Base-by-base conservation (phyloP, 2,329 filamentous ascomycete genomes). In the Penicillium sp. region DNA sequence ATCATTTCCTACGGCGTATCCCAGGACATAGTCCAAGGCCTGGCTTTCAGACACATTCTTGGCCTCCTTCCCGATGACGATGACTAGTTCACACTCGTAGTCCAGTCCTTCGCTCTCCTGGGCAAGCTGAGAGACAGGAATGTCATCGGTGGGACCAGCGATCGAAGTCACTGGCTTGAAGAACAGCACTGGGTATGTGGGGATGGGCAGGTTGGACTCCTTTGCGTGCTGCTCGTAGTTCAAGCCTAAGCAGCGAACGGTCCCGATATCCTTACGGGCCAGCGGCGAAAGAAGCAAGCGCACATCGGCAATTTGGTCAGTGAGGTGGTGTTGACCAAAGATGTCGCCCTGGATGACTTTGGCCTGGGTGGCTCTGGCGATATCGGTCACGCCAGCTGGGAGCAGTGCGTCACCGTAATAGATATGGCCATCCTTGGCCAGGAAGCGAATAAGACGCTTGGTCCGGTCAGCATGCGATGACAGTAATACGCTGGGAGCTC, bases 11-110 rank as follows among this genome's bases (percentile, higher is more conserved):
- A 86, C 77, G 2, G 81, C 74, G 59, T 89, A 90, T 4, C 86
- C 86, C 2, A 88, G 71, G 2, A 90, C 83, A 55, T 86, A 82
- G 36, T 82, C 70, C n/a, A 89, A 69, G 0, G 86, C 86, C 15
- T 78, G 64, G 1, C 72, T 70, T 64, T 86, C 82, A 1, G 79
- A 63, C 9, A 90, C 80, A 57, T 88, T 75, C 29, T 70, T 66
- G 44, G 80, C 83, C 44, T 76, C 69, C 63, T 81, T 83, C 16
- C 84, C 83, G 47, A 90, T 87, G 7, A 90, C 72, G 25, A 80
- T 73, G 10, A 88, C 83, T 5, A 91, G 74, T 67, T 91, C 86
- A 60, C 84, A 87, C 67, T 91, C 86, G 64, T 90, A 90, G 65
- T 90, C 86, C 13, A 87, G 68, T 0, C 81, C 81, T n/a, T 71